phyloP scores from a whole-genome alignment of 2,329 filamentous ascomycete genomes.

The Aspergillus awamori region DNA sequence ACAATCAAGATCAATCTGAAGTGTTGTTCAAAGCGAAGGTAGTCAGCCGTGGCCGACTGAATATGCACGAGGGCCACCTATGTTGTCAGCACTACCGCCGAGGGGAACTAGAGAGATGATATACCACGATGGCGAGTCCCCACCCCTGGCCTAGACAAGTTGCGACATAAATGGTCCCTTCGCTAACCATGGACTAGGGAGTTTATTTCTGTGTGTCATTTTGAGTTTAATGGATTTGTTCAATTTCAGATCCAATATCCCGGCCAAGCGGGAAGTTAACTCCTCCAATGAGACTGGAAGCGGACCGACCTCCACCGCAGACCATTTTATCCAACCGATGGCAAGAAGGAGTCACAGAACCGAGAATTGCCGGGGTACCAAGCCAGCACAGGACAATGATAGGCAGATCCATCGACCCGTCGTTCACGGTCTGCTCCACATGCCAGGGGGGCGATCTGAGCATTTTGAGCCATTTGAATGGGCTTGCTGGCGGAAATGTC shows the following conservation, averaged over 20 bases:
- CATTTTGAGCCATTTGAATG: slow-evolving; percentile 1
- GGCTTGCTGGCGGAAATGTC: background rate
- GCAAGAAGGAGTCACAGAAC: slow-evolving; percentile 25
- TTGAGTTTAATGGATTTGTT: slow-evolving; percentile 6
- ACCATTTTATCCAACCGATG: slow-evolving; percentile 12
- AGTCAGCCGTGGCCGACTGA: slow-evolving; percentile 1
- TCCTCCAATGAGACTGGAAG: slow-evolving; percentile 11
- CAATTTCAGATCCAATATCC: slow-evolving; percentile 8
- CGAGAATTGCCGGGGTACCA: slow-evolving; percentile 20
- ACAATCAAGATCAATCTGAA: background rate
- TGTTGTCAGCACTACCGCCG: background rate
- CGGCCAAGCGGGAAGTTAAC: background rate
- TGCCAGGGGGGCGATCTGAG: slow-evolving; percentile 8
- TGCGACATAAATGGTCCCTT: slow-evolving; percentile 4
- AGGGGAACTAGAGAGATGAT: slow-evolving; percentile 11
- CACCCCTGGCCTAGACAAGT: slow-evolving; percentile 1
- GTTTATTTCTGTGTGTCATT: slow-evolving; percentile 3
- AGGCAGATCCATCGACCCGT: slow-evolving; percentile 27
- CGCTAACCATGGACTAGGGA: slow-evolving; percentile 1
- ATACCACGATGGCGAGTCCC: slow-evolving; percentile 9
- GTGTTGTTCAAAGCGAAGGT: background rate
- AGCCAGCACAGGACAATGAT: slow-evolving; percentile 16
- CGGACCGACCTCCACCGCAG: slow-evolving; percentile 12
- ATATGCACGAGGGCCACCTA: background rate
- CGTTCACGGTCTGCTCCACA: slow-evolving; percentile 22